Conservation (phyloP, 202 grass and related monocot genomes). For the Saccharum hybrid region DNA sequence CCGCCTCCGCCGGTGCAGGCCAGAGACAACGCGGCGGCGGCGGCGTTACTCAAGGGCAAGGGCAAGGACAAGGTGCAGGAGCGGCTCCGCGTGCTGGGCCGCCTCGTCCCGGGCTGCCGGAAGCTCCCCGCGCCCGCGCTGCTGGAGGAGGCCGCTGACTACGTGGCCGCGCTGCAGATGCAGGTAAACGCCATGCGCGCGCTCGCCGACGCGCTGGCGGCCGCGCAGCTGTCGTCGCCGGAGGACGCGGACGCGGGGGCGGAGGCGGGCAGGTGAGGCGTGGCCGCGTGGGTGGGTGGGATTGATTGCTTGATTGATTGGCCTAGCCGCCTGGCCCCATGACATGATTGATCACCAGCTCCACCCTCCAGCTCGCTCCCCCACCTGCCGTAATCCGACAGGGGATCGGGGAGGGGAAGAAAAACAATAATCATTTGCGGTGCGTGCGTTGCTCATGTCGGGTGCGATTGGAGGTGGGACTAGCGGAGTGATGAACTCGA, state of each 20-base stretch:
- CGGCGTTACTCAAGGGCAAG: slow-evolving; percentile 14
- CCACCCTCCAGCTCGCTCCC: background rate
- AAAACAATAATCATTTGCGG: slow-evolving; percentile 1
- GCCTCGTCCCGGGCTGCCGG: slow-evolving; percentile 85
- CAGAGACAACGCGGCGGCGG: background rate
- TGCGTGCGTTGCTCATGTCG: background rate
- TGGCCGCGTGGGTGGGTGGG: background rate
- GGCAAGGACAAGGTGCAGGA: slow-evolving; percentile 66
- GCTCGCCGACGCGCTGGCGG: slow-evolving; percentile 75
- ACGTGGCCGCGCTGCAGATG: slow-evolving; percentile 91
- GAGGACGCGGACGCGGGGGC: slow-evolving; percentile 24
- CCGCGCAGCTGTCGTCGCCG: slow-evolving; percentile 51
- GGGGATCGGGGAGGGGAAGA: background rate
- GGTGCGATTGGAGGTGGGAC: background rate
- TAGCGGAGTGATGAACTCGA: background rate
- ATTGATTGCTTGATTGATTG: background rate
- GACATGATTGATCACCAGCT: slow-evolving; percentile 15
- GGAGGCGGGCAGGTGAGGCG: background rate
- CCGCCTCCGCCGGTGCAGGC: slow-evolving; percentile 2
- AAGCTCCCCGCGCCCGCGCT: slow-evolving; percentile 73
- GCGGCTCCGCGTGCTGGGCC: slow-evolving; percentile 72
- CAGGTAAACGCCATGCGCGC: slow-evolving; percentile 90
- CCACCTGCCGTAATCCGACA: background rate
- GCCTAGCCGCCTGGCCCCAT: background rate
- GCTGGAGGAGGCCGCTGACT: slow-evolving; percentile 90